Conservation (phyloP, 345 rosid genomes). For the Cardiospermum halicacabum region DNA sequence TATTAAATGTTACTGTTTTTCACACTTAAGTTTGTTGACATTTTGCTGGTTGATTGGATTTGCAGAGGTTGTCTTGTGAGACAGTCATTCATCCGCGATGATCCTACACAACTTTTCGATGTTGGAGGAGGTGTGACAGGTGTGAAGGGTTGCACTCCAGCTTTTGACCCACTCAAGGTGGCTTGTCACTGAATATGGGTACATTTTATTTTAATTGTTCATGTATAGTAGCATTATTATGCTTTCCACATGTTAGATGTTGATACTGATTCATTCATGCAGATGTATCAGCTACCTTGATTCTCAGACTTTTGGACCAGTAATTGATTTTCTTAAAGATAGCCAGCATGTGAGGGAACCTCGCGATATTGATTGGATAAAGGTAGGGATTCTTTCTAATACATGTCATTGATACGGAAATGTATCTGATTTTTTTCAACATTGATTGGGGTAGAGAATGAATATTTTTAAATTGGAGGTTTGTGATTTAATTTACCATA, state of each 20-base stretch:
- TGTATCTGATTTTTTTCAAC: too few relatives aligned
- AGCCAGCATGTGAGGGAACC: constrained; percentile 60
- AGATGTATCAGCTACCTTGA: constrained; percentile 82
- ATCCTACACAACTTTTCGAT: constrained; percentile 39
- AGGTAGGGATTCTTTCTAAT: constrained; percentile 49
- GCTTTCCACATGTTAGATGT: not conserved
- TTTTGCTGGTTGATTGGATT: constrained; percentile 20
- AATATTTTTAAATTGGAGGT: constrained; percentile 11
- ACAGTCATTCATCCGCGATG: constrained; percentile 72
- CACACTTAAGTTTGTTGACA: constrained; percentile 13
- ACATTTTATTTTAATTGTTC: constrained; percentile 11
- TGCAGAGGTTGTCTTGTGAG: constrained; percentile 84
- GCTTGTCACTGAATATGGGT: constrained; percentile 85
- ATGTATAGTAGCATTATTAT: constrained; percentile 5
- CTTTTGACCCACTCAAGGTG: constrained; percentile 78
- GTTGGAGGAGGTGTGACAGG: constrained; percentile 72
- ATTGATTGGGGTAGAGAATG: too few relatives aligned
- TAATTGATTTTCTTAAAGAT: constrained; percentile 45
- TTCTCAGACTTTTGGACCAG: constrained; percentile 76
- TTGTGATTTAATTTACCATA: constrained; percentile 35
- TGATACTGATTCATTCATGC: constrained; percentile 13
- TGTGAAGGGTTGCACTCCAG: constrained; percentile 81
- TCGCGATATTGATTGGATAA: constrained; percentile 60
- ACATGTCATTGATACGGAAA: too few relatives aligned
- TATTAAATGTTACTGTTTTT: not conserved